A percentile compares a stretch with the other conserved stretches of the same genome.
These are phyloP conservation scores for Clonostachys solani DNA, from an alignment of 2,329 filamentous ascomycete genomes.

Conservation along the genomic window DNA sequence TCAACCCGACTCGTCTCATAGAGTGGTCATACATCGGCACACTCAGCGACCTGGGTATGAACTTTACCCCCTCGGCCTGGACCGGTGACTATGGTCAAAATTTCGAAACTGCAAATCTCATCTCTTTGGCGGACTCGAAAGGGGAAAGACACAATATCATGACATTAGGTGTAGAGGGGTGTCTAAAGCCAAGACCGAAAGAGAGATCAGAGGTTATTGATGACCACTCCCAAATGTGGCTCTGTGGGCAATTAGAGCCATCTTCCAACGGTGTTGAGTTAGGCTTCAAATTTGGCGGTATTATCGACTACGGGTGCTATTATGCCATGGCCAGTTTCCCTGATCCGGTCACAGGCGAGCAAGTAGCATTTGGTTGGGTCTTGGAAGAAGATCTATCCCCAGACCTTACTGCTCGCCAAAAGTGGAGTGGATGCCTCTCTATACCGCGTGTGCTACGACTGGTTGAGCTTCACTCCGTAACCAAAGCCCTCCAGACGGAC, in stretches of 20 bases:
- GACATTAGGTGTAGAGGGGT: conserved; percentile 18
- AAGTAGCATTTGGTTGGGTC: conserved; percentile 44
- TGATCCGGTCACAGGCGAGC: conserved; percentile 31
- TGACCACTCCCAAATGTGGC: conserved; percentile 19
- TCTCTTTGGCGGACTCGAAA: conserved; percentile 27
- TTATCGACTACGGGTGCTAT: conserved; percentile 40
- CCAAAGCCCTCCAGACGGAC: conserved; percentile 22
- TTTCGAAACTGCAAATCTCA: conserved; percentile 44
- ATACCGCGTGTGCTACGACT: conserved; percentile 37
- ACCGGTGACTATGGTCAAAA: conserved; percentile 44
- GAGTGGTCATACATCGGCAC: conserved; percentile 40
- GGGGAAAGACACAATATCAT: conserved; percentile 22
- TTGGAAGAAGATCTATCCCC: conserved; percentile 44
- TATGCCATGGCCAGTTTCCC: conserved; percentile 45
- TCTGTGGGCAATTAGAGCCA: conserved; percentile 10
- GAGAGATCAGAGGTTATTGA: conserved; percentile 27
- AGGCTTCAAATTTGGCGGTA: conserved; percentile 29
- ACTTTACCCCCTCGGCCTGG: conserved; percentile 31
- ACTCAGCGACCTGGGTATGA: conserved; percentile 31
- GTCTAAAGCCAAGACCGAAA: conserved; percentile 23
- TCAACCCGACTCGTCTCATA: conserved; percentile 29
- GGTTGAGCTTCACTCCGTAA: conserved; percentile 27
- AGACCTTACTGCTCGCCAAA: conserved; percentile 32
- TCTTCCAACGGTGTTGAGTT: conserved; percentile 18
- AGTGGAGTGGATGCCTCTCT: conserved; percentile 44